A percentile compares a stretch with the other conserved stretches of the same genome.
Conservation (phyloP, 1,284 basidiomycete species). For the Tilletia horrida region DNA sequence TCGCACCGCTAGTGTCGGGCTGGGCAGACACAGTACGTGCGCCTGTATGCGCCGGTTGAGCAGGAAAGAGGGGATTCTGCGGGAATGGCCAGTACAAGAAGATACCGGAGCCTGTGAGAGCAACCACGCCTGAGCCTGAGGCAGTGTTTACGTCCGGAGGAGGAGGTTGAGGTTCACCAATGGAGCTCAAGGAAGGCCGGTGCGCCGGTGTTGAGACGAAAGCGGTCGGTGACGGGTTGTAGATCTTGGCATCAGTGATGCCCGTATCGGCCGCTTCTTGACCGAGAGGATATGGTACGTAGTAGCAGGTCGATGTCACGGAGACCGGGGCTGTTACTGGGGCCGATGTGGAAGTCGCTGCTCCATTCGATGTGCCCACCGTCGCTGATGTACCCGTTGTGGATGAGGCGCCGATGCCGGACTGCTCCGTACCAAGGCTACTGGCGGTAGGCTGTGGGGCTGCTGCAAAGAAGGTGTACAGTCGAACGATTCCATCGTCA, state of each 20-base stretch:
- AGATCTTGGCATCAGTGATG: constrained; percentile 74
- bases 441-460: constrained; percentile 14
- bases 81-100: constrained; percentile 70
- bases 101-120: constrained; percentile 71
- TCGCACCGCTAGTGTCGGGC: not conserved
- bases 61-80: not conserved
- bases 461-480: constrained; percentile 70
- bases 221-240: constrained; percentile 4
- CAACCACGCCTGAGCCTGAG: constrained; percentile 80
- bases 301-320: constrained; percentile 64
- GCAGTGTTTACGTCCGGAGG: constrained; percentile 2
- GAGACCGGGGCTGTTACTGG: constrained; percentile 26
- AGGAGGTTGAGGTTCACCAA: not conserved
- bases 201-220: constrained; percentile 5
- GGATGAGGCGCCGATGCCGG: constrained; percentile 21
- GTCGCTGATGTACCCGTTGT: not conserved
- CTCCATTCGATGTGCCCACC: not conserved
- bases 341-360: not conserved
- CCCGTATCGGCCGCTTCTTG: constrained; percentile 76
- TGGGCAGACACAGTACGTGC: constrained; percentile 1
- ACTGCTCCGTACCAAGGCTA: not conserved
- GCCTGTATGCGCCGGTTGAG: constrained; percentile 2
- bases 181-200: not conserved
- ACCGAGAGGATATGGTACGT: constrained; percentile 79
- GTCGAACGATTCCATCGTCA: constrained; percentile 83